These are phyloP conservation scores for Berkeleyomyces basicola DNA, from an alignment of 2,329 filamentous ascomycete species.

Conservation along the genomic window DNA sequence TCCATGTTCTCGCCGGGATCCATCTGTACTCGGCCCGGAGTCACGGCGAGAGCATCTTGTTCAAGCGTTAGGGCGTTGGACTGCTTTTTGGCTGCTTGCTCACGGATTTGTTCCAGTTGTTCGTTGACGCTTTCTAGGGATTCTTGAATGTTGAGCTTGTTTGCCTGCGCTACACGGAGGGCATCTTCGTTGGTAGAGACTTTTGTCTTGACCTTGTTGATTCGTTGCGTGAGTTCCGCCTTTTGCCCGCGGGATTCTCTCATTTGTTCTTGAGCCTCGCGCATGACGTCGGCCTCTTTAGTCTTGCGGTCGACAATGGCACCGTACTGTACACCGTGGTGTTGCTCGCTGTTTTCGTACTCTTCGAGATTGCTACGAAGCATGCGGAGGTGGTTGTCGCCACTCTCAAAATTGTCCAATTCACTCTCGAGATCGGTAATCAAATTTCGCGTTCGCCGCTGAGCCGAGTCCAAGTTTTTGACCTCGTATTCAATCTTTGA, in stretches of 20 bases:
- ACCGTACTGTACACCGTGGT: conserved; percentile 39
- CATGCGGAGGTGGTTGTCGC: conserved; percentile 47
- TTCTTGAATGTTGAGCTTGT: conserved; percentile 1
- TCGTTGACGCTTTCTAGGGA: conserved; percentile 25
- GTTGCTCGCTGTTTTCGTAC: conserved; percentile 26
- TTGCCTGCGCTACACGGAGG: conserved; percentile 17
- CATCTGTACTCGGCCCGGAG: conserved; percentile 17
- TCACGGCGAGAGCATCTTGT: conserved; percentile 39
- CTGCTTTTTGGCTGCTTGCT: conserved; percentile 22
- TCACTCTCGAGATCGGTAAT: conserved; percentile 37
- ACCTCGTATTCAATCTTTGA: conserved; percentile 21
- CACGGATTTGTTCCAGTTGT: conserved; percentile 23
- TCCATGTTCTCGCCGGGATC: conserved; percentile 41
- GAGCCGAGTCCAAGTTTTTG: conserved; percentile 14
- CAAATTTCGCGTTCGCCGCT: conserved; percentile 20
- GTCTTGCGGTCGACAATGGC: conserved; percentile 32
- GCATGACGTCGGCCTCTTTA: conserved; percentile 20
- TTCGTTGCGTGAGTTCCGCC: not conserved
- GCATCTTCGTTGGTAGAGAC: conserved; percentile 21
- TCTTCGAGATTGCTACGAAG: conserved; percentile 43
- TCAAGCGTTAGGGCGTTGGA: conserved; percentile 36
- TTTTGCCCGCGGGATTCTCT: not conserved
- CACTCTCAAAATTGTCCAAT: conserved; percentile 49
- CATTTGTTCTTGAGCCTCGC: not conserved
- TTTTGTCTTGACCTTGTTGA: not conserved